Conservation (phyloP, 2,329 filamentous ascomycete species). For the Lachnellula arida region DNA sequence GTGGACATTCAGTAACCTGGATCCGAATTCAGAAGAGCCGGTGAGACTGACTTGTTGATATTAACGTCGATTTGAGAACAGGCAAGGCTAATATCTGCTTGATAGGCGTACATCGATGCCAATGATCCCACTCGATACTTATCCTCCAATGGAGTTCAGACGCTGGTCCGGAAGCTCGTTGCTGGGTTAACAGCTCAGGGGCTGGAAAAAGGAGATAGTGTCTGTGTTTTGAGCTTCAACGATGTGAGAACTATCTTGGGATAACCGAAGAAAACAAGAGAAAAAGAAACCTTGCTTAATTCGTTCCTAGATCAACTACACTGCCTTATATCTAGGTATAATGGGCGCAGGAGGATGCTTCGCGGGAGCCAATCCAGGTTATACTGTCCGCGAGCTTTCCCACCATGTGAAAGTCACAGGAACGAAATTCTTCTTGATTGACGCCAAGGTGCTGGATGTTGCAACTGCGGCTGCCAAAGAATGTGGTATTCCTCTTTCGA, state of each 20-base stretch:
- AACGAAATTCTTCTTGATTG: slow-evolving; percentile 12
- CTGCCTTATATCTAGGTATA: slow-evolving; percentile 15
- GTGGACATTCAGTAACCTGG: slow-evolving; percentile 3
- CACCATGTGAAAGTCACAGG: slow-evolving; percentile 15
- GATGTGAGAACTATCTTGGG: slow-evolving; percentile 7
- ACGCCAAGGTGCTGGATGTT: slow-evolving; percentile 5
- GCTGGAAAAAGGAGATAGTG: slow-evolving; percentile 13
- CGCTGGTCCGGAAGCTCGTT: slow-evolving; percentile 9
- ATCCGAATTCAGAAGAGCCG: not conserved
- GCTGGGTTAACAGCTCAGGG: slow-evolving; percentile 11
- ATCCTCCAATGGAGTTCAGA: slow-evolving; percentile 3
- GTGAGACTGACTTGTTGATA: slow-evolving; percentile 3
- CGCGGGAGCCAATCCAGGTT: slow-evolving; percentile 20
- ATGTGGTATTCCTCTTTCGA: slow-evolving; percentile 14
- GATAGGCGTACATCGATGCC: slow-evolving; percentile 3
- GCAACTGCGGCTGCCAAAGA: slow-evolving; percentile 15
- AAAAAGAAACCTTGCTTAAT: no score
- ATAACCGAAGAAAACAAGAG: not conserved
- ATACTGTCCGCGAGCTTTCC: slow-evolving; percentile 13
- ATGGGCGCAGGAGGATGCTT: slow-evolving; percentile 19
- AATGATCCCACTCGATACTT: not conserved
- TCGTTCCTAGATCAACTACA: slow-evolving; percentile 13
- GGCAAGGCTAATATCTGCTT: not conserved
- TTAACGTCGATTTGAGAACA: not conserved
- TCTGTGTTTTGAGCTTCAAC: slow-evolving; percentile 16